These are phyloP conservation scores for Blastobotrys persicus DNA, from an alignment of 1,139 yeast species.

Conservation along the genomic window DNA sequence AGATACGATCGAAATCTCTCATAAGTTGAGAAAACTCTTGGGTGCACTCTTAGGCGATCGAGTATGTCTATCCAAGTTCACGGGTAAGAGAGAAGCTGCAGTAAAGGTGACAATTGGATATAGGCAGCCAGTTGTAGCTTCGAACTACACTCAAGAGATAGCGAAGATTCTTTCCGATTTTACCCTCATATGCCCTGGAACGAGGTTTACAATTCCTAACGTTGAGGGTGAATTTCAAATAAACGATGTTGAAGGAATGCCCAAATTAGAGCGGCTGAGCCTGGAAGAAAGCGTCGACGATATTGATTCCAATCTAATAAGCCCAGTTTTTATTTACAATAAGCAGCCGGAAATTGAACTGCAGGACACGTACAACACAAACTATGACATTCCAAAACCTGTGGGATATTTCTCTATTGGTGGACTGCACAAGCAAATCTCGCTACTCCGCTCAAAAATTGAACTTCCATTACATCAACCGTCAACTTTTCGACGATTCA, in stretches of 20 bases:
- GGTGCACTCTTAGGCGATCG: slow-evolving; percentile 75
- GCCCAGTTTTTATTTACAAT: slow-evolving; percentile 49
- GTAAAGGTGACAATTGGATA: slow-evolving; percentile 37
- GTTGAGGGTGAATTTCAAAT: slow-evolving; percentile 27
- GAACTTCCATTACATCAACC: slow-evolving; percentile 82
- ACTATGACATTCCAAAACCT: slow-evolving; percentile 41
- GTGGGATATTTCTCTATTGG: slow-evolving; percentile 61
- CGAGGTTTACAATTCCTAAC: slow-evolving; percentile 21
- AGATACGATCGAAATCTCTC: slow-evolving; percentile 57
- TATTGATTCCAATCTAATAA: slow-evolving; percentile 34
- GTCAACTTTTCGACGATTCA: slow-evolving; percentile 71
- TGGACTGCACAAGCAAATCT: slow-evolving; percentile 68
- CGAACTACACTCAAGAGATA: slow-evolving; percentile 21
- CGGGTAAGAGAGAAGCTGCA: slow-evolving; percentile 53
- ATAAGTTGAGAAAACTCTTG: slow-evolving; percentile 48
- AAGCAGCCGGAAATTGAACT: slow-evolving; percentile 24
- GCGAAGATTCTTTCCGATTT: slow-evolving; percentile 26
- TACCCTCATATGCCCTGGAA: slow-evolving; percentile 24
- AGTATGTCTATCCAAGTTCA: slow-evolving; percentile 47
- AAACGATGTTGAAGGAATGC: slow-evolving; percentile 35
- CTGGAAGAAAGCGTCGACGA: slow-evolving; percentile 25
- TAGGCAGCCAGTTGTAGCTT: slow-evolving; percentile 22
- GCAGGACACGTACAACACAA: slow-evolving; percentile 4
- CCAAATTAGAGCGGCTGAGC: slow-evolving; percentile 38
- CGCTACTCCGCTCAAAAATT: slow-evolving; percentile 60